Percentiles rank a stretch among this genome's conserved stretches.
Conservation (phyloP, 768 basidiomycete species). For the Xanthoconium stramineum region DNA sequence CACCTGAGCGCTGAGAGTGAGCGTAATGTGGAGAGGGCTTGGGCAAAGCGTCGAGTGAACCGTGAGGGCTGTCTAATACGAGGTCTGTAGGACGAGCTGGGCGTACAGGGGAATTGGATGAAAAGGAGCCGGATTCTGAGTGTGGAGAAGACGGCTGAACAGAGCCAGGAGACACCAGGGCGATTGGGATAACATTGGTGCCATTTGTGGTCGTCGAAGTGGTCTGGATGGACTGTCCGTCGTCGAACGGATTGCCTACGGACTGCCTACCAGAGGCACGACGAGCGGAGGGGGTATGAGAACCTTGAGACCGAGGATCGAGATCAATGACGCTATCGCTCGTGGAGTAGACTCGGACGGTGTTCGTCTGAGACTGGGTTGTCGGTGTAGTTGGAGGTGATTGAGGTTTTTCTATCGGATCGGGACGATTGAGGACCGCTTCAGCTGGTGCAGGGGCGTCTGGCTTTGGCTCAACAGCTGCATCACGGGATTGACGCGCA, state of each 20-base stretch:
- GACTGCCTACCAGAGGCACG: constrained; percentile 21
- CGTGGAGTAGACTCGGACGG: constrained; percentile 48
- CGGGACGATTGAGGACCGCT: constrained; percentile 77
- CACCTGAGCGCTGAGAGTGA: constrained; percentile 52
- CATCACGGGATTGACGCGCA: constrained; percentile 34
- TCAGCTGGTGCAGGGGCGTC: constrained; percentile 74
- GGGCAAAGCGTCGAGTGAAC: constrained; percentile 50
- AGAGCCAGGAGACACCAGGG: constrained; percentile 64
- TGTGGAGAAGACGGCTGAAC: constrained; percentile 31
- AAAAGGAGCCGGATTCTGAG: constrained; percentile 28
- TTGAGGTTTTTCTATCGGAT: constrained; percentile 65
- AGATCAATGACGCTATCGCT: constrained; percentile 57
- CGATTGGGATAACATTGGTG: constrained; percentile 86
- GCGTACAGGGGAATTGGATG: constrained; percentile 44
- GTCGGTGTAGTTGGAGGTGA: constrained; percentile 10
- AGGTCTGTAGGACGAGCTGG: constrained; percentile 59
- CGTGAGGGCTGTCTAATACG: constrained; percentile 59
- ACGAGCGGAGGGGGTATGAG: constrained; percentile 13
- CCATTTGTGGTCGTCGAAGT: constrained; percentile 66
- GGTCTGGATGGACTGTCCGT: constrained; percentile 77
- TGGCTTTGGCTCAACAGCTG: constrained; percentile 40
- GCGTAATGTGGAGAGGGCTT: constrained; percentile 36
- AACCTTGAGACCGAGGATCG: constrained; percentile 47
- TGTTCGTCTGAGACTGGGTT: constrained; percentile 27
- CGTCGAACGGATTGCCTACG: constrained; percentile 68